A percentile compares a stretch with the other conserved stretches of the same genome.
phyloP scores from a whole-genome alignment of 768 basidiomycete species.

The Amanita phalloides region DNA sequence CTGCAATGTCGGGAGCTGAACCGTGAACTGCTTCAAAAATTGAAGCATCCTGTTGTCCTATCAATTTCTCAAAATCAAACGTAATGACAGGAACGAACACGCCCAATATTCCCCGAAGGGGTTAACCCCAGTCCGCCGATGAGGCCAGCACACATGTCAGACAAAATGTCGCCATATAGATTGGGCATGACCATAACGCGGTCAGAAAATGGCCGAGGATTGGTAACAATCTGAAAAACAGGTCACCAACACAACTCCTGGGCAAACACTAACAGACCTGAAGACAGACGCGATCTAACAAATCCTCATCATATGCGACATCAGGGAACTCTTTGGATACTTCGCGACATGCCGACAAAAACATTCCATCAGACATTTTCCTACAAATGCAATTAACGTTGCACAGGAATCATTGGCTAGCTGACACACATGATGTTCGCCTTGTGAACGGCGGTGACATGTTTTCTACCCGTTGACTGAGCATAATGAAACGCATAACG shows the following conservation, averaged over 20 bases:
- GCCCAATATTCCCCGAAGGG: constrained; percentile 95
- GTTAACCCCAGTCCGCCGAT: constrained; percentile 97
- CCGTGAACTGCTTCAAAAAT: constrained; percentile 99
- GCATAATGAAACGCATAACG: constrained; percentile 99
- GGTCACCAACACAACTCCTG: neutral
- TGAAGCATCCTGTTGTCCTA: constrained; percentile 72
- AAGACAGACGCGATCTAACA: constrained; percentile 93
- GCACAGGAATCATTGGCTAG: neutral
- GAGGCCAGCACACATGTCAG: constrained; percentile 97
- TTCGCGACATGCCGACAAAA: constrained; percentile 92
- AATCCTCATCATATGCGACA: constrained; percentile 91
- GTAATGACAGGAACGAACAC: constrained; percentile 34
- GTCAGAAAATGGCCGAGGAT: constrained; percentile 88
- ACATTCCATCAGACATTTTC: constrained; percentile 99
- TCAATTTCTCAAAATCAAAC: neutral
- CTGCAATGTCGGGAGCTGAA: constrained; percentile 98
- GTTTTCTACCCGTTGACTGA: constrained; percentile 73
- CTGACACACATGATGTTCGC: constrained; percentile 89
- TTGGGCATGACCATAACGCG: constrained; percentile 99
- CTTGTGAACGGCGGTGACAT: constrained; percentile 98
- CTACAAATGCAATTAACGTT: constrained; percentile 25
- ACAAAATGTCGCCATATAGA: constrained; percentile 90
- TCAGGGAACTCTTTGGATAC: constrained; percentile 94
- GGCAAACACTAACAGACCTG: constrained; percentile 38
- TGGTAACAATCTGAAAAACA: constrained; percentile 64